Conservation (phyloP, 495 filamentous ascomycete species). For the Letharia columbiana region DNA sequence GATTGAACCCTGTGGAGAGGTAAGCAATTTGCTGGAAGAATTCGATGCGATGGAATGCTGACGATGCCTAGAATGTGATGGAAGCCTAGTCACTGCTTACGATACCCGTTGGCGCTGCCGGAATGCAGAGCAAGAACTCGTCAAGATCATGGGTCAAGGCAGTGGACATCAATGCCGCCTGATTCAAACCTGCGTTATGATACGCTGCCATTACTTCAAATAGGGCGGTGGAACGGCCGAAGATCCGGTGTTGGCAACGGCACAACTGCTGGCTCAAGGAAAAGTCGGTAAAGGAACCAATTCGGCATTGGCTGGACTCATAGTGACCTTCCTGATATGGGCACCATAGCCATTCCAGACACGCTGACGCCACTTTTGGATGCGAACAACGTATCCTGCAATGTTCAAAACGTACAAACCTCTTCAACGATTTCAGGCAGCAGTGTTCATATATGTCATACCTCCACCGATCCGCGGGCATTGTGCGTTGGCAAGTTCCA, state of each 20-base stretch:
- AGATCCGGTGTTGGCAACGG: not conserved
- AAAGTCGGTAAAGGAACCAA: conserved; percentile 16
- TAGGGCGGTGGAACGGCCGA: not conserved
- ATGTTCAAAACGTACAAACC: conserved; percentile 9
- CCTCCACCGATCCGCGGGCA: conserved; percentile 6
- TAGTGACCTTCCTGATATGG: conserved; percentile 8
- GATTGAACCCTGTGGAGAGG: conserved; percentile 68
- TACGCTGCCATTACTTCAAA: not conserved
- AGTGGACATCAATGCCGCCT: not conserved
- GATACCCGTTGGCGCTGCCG: not conserved
- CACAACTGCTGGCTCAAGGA: conserved; percentile 5
- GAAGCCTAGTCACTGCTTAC: not conserved
- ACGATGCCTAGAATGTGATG: conserved; percentile 18
- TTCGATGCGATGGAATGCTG: not conserved
- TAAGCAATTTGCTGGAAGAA: conserved; percentile 24
- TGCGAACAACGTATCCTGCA: conserved; percentile 6
- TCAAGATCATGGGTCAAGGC: not conserved
- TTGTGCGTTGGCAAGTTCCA: conserved; percentile 12
- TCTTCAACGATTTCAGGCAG: conserved; percentile 6
- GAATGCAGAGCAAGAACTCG: not conserved
- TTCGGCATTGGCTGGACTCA: not conserved
- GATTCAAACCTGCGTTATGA: not conserved
- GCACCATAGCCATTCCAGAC: not conserved
- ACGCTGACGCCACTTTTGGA: not conserved
- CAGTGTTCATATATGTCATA: conserved; percentile 14